Percentiles rank a stretch among this genome's conserved stretches.
Conservation (phyloP, 2,329 filamentous ascomycete genomes). For the Thielaviopsis ethacetica region DNA sequence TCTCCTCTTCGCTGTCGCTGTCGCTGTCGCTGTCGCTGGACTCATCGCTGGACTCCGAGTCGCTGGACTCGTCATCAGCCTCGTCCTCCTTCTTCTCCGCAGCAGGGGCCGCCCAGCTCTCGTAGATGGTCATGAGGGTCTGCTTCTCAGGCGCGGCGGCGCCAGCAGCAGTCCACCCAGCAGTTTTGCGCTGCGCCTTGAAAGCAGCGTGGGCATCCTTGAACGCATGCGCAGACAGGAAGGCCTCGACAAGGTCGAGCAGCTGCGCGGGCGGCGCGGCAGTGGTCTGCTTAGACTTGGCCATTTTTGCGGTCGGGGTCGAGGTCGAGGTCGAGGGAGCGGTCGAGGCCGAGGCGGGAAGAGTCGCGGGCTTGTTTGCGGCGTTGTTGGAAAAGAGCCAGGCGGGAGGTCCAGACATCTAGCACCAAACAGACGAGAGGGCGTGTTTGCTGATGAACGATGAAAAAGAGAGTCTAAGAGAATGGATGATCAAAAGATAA, state of each 20-base stretch:
- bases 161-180: conserved; percentile 27
- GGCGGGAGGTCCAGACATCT: conserved; percentile 19
- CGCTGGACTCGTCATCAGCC: conserved; percentile 8
- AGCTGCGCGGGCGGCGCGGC: conserved; percentile 39
- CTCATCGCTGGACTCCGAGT: conserved; percentile 8
- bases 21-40: conserved; percentile 8
- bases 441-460: background rate
- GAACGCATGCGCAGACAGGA: conserved; percentile 52
- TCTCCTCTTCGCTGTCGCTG: conserved; percentile 17
- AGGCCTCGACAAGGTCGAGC: conserved; percentile 48
- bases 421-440: background rate
- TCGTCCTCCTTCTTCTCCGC: conserved; percentile 14
- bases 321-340: conserved; percentile 4
- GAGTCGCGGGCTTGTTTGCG: conserved; percentile 14
- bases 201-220: conserved; percentile 43
- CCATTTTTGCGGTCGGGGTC: conserved; percentile 23
- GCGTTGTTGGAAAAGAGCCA: conserved; percentile 30
- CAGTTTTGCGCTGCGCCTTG: conserved; percentile 41
- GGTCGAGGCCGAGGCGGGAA: conserved; percentile 7
- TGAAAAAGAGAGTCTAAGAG: background rate
- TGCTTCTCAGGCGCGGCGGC: conserved; percentile 15
- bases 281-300: conserved; percentile 12
- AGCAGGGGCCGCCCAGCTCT: conserved; percentile 29
- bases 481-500: background rate
- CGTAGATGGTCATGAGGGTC: conserved; percentile 33